Evolutionary conservation across 164 flowering plant species (phyloP).

Genomic region (Stephania japonica): DNA sequence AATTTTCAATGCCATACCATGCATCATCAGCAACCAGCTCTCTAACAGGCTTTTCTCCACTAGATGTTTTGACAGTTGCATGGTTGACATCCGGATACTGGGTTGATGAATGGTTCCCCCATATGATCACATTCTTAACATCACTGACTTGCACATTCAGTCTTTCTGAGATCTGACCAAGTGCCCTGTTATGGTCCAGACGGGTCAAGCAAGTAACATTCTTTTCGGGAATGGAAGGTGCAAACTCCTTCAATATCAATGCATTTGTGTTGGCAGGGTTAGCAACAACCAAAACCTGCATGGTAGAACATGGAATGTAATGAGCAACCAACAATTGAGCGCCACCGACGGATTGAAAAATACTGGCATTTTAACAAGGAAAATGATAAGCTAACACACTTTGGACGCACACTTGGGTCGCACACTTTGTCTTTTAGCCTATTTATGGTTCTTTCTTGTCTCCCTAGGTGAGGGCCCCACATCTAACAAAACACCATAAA

Average conservation of each 20-base stretch:
- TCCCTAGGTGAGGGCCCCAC: no score
- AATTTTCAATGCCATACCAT: slow-evolving; percentile 41
- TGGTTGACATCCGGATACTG: slow-evolving; percentile 56
- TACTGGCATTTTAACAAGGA: background rate
- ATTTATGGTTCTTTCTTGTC: no score
- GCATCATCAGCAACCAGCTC: slow-evolving; percentile 83
- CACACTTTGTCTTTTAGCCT: no score
- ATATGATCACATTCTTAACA: slow-evolving; percentile 92
- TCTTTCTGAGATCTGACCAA: slow-evolving; percentile 94
- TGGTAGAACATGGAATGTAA: slow-evolving; percentile 2
- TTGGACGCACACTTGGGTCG: no score
- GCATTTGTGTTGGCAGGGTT: slow-evolving; percentile 99
- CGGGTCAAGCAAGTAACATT: slow-evolving; percentile 92
- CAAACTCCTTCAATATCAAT: slow-evolving; percentile 93
- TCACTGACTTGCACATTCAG: slow-evolving; percentile 81
- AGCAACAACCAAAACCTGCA: slow-evolving; percentile 95
- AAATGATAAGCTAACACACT: no score
- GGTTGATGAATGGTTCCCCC: slow-evolving; percentile 97
- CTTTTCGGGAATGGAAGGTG: slow-evolving; percentile 50
- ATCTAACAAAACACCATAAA: no score
- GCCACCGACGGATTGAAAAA: background rate
- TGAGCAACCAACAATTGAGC: background rate
- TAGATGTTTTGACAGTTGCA: slow-evolving; percentile 72
- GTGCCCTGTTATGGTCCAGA: slow-evolving; percentile 96
- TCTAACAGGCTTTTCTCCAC: slow-evolving; percentile 80